These are phyloP conservation scores for Lodderomyces beijingensis DNA, from an alignment of 1,139 yeast genomes.

Conservation along the genomic window DNA sequence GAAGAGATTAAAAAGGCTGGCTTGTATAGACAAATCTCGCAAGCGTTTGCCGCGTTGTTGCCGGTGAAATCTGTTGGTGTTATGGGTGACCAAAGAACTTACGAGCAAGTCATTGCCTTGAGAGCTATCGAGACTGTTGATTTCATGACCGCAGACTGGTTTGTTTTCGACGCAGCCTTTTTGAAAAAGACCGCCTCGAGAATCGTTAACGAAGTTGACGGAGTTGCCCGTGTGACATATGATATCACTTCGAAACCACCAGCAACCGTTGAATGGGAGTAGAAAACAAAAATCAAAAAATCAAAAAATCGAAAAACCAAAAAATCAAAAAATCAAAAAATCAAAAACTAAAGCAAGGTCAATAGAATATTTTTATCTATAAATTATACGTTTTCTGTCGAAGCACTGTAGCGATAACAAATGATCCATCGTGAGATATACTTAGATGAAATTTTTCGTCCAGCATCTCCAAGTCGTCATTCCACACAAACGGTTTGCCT, in stretches of 20 bases:
- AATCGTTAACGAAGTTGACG: conserved; percentile 96
- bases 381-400: conserved; percentile 25
- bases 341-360: background rate
- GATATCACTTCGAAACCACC: conserved; percentile 99
- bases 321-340: background rate
- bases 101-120: conserved; percentile 97
- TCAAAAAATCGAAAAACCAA: background rate
- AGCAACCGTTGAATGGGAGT: conserved; percentile 99
- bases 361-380: background rate
- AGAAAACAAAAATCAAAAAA: conserved; percentile 15
- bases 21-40: conserved; percentile 86
- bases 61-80: conserved; percentile 99
- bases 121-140: conserved; percentile 97
- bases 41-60: conserved; percentile 93
- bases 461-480: conserved; percentile 22
- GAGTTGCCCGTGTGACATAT: conserved; percentile 98
- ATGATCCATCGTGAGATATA: conserved; percentile 64
- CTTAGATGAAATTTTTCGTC: conserved; percentile 52
- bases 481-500: conserved; percentile 39
- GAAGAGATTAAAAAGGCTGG: conserved; percentile 95
- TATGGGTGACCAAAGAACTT: conserved; percentile 99
- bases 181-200: conserved; percentile 91
- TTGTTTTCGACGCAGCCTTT: conserved; percentile 86
- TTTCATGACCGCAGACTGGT: conserved; percentile 99
- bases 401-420: conserved; percentile 46